Evolutionary conservation across 306 rosid species (phyloP).

Genomic region (Pachyrhizus erosus): DNA sequence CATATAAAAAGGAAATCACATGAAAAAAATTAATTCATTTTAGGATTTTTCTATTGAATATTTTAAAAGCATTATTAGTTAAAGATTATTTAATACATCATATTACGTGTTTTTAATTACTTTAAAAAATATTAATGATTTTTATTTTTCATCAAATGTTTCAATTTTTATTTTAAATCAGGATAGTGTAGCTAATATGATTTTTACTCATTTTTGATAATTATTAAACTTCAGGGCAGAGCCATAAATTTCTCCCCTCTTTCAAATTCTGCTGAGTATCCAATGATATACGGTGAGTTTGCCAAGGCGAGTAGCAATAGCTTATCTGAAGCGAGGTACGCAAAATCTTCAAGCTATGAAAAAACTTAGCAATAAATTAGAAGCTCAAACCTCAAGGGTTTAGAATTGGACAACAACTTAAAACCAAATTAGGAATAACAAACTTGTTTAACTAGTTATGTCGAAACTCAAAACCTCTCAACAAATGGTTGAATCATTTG

Average conservation of each 20-base stretch:
- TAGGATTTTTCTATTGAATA: neutral
- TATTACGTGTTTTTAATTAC: neutral
- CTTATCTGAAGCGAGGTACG: conserved; percentile 58
- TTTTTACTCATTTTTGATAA: neutral
- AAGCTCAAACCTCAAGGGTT: neutral
- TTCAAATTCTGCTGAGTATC: conserved; percentile 50
- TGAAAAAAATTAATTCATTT: neutral
- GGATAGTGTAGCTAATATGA: neutral
- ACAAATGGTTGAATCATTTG: neutral
- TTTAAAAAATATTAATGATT: neutral
- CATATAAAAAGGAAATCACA: no score
- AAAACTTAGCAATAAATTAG: neutral
- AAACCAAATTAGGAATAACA: no score
- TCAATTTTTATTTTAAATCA: neutral
- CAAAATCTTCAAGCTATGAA: neutral
- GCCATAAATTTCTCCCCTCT: conserved; percentile 76
- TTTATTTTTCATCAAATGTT: neutral
- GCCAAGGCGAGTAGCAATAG: conserved; percentile 46
- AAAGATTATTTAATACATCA: neutral
- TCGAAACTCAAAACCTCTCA: neutral
- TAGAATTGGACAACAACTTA: no score
- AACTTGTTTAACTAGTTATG: no score
- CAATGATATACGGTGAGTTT: conserved; percentile 56
- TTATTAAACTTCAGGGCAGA: conserved; percentile 60
- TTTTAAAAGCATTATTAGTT: neutral